Percentiles rank a stretch among this genome's conserved stretches.
These are phyloP conservation scores for Marchantia polymorpha DNA, from an alignment of 225 moss, liverwort and hornwort species.

Conservation along the genomic window DNA sequence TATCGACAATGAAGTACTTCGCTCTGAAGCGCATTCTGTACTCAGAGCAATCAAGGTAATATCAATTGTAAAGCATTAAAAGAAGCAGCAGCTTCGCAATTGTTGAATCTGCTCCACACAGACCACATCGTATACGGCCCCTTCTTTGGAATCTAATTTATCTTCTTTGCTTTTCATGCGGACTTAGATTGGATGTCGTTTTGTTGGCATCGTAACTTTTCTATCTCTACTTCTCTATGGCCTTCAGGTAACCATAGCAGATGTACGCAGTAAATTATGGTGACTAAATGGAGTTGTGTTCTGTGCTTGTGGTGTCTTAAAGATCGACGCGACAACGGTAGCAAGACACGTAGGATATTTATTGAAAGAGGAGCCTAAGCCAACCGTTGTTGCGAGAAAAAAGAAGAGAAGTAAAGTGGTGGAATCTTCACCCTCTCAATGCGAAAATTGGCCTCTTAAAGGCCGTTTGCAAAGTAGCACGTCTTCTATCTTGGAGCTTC, in stretches of 20 bases:
- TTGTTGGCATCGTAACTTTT: too few species aligned
- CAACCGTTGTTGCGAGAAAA: slow-evolving; percentile 18
- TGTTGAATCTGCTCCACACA: too few species aligned
- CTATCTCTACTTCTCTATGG: too few species aligned
- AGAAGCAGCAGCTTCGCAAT: too few species aligned
- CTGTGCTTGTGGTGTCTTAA: background rate
- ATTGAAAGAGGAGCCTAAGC: slow-evolving; percentile 21
- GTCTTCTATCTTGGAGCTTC: slow-evolving; percentile 41
- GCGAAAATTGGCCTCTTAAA: slow-evolving; percentile 34
- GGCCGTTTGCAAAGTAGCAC: slow-evolving; percentile 29
- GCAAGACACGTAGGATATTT: slow-evolving; percentile 33
- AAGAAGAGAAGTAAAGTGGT: slow-evolving; percentile 34
- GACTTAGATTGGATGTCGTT: too few species aligned
- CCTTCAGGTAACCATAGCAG: too few species aligned
- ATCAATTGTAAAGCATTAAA: background rate
- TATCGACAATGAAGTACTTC: slow-evolving; percentile 28
- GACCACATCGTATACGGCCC: too few species aligned
- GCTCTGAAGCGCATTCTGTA: slow-evolving; percentile 34
- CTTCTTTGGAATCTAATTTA: too few species aligned
- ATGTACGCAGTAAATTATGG: too few species aligned
- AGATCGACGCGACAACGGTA: slow-evolving; percentile 32
- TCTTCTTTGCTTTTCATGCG: too few species aligned
- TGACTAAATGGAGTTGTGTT: too few species aligned
- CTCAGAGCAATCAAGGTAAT: slow-evolving; percentile 37
- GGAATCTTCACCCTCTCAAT: background rate